Conservation (phyloP, 345 rosid genomes). For the Bruguiera parviflora region DNA sequence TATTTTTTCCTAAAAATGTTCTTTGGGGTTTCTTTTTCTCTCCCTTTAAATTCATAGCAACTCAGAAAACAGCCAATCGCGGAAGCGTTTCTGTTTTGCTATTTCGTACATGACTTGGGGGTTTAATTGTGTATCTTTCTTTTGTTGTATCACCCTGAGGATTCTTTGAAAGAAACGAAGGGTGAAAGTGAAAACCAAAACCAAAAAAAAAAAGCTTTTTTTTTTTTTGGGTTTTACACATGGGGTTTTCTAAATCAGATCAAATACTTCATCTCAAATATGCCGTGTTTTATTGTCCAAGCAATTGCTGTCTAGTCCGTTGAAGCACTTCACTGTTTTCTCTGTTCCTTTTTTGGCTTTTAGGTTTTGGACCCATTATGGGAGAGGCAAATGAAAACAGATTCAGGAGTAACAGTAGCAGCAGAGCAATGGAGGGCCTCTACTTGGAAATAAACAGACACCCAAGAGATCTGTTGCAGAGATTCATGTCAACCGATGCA, state of each 20-base stretch:
- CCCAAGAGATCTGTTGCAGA: slow-evolving; percentile 78
- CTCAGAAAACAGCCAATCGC: not conserved
- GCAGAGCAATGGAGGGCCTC: slow-evolving; percentile 48
- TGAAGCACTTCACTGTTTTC: not conserved
- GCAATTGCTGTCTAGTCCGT: not conserved
- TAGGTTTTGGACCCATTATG: slow-evolving; percentile 27
- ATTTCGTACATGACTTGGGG: slow-evolving; percentile 14
- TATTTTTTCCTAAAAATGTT: not conserved
- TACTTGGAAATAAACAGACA: slow-evolving; percentile 54
- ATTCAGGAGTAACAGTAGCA: slow-evolving; percentile 5
- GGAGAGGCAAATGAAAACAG: slow-evolving; percentile 46
- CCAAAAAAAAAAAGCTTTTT: not conserved
- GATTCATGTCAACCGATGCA: slow-evolving; percentile 44
- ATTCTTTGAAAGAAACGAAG: not conserved
- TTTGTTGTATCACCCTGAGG: not conserved
- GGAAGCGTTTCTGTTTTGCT: slow-evolving; percentile 6
- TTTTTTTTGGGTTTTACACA: not conserved
- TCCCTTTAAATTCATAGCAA: not conserved
- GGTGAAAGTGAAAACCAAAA: not conserved
- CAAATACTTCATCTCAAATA: slow-evolving; percentile 9
- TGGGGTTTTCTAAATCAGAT: slow-evolving; percentile 35
- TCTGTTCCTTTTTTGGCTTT: slow-evolving; percentile 3
- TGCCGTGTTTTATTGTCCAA: slow-evolving; percentile 13
- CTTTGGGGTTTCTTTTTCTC: not conserved
- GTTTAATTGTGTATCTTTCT: slow-evolving; percentile 8